phyloP scores from a whole-genome alignment of 768 basidiomycete species.

The Dentipellis fragilis region DNA sequence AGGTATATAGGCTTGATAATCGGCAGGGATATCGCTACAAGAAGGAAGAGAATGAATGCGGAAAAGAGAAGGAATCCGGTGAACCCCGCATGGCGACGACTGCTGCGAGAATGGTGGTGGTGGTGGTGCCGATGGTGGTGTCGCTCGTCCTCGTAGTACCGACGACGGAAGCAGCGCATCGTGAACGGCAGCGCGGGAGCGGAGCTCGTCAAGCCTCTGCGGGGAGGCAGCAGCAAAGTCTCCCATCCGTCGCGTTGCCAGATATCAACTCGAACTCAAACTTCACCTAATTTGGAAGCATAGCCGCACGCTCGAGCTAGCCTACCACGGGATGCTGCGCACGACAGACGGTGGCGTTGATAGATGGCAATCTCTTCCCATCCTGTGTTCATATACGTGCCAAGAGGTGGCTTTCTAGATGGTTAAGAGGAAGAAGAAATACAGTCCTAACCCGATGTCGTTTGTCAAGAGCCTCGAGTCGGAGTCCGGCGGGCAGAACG shows the following conservation, averaged over 20 bases:
- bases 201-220: not conserved
- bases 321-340: too few species aligned
- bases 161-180: not conserved
- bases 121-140: not conserved
- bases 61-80: slow-evolving; percentile 41
- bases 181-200: not conserved
- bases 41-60: slow-evolving; percentile 64
- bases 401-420: too few species aligned
- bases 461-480: too few species aligned
- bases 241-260: too few species aligned
- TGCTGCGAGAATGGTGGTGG: slow-evolving; percentile 9
- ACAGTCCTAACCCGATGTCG: too few species aligned
- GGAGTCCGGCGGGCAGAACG: too few species aligned
- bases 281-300: not conserved
- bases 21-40: slow-evolving; percentile 66
- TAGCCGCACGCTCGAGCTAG: not conserved
- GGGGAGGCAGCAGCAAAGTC: too few species aligned
- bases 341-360: too few species aligned
- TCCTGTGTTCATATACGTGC: too few species aligned
- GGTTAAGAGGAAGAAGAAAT: too few species aligned
- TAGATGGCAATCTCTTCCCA: too few species aligned
- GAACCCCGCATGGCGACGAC: slow-evolving; percentile 36
- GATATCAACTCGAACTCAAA: not conserved
- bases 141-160: not conserved
- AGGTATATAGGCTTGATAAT: slow-evolving; percentile 66